phyloP scores from a whole-genome alignment of 2,329 filamentous ascomycete genomes.

The Cladosporium velox region DNA sequence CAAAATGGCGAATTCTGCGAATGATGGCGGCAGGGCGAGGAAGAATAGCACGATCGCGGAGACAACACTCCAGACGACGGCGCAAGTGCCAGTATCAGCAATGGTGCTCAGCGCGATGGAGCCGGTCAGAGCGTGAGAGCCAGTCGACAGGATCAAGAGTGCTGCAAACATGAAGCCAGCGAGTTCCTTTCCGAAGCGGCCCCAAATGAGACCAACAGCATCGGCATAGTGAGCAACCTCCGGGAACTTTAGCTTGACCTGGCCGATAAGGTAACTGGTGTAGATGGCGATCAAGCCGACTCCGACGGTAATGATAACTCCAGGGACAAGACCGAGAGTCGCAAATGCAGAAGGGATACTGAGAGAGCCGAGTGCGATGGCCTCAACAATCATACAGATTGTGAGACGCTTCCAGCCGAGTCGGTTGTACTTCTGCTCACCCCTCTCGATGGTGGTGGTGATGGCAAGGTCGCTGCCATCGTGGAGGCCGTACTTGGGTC shows the following conservation, averaged over 20 bases:
- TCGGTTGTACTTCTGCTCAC: conserved; percentile 41
- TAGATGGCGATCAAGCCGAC: conserved; percentile 63
- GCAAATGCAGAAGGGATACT: conserved; percentile 59
- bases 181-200: conserved; percentile 46
- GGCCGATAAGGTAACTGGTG: conserved; percentile 62
- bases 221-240: conserved; percentile 48
- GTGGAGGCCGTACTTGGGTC: conserved; percentile 30
- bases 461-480: conserved; percentile 29
- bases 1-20: conserved; percentile 39
- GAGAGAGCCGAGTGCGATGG: conserved; percentile 60
- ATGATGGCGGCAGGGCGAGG: conserved; percentile 40
- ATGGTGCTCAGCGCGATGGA: conserved; percentile 50
- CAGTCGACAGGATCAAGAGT: conserved; percentile 46
- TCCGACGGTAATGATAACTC: conserved; percentile 56
- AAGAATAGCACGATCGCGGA: conserved; percentile 44
- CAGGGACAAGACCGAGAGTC: conserved; percentile 58
- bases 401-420: conserved; percentile 52
- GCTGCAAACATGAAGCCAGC: conserved; percentile 47
- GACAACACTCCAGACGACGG: conserved; percentile 46
- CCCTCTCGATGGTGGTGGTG: conserved; percentile 46
- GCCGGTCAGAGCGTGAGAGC: conserved; percentile 48
- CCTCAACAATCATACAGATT: conserved; percentile 58
- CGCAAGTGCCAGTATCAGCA: conserved; percentile 41
- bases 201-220: conserved; percentile 47
- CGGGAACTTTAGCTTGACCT: conserved; percentile 58